Conservation (phyloP, 192 early-diverging fungal genomes). For the Neocallimastix lanati region DNA sequence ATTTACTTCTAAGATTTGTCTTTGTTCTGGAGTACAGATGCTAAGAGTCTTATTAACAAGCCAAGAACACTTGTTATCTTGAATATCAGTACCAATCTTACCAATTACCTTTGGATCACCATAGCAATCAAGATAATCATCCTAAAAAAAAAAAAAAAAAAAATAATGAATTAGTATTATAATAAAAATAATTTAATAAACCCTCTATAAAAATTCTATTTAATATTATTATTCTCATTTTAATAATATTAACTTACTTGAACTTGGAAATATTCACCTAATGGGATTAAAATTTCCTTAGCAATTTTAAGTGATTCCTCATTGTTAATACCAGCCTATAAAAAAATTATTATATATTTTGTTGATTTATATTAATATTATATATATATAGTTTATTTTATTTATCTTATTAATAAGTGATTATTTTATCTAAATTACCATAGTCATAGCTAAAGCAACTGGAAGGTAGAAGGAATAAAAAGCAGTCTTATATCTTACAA, state of each 20-base stretch:
- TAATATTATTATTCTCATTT: too few relatives aligned
- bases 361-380: too few relatives aligned
- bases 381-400: too few relatives aligned
- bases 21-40: conserved; percentile 61
- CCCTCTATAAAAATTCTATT: too few relatives aligned
- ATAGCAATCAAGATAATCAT: conserved; percentile 96
- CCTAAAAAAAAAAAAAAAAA: conserved; percentile 9
- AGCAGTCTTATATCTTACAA: conserved; percentile 95
- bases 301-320: conserved; percentile 65
- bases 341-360: too few relatives aligned
- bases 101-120: conserved; percentile 71
- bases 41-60: conserved; percentile 81
- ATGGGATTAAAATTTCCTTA: conserved; percentile 66
- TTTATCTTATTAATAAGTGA: too few relatives aligned
- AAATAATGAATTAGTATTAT: too few relatives aligned
- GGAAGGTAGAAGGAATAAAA: conserved; percentile 99
- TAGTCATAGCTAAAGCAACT: conserved; percentile 79
- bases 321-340: conserved; percentile 61
- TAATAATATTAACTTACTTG: conserved; percentile 19
- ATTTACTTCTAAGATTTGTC: conserved; percentile 54
- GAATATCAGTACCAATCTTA: conserved; percentile 98
- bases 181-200: too few relatives aligned
- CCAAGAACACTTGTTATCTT: conserved; percentile 99
- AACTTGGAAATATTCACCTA: conserved; percentile 97
- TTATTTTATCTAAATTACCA: conserved; percentile 27